phyloP scores from a whole-genome alignment of 352 stramenopile species.

The Elongisporangium prolatum region DNA sequence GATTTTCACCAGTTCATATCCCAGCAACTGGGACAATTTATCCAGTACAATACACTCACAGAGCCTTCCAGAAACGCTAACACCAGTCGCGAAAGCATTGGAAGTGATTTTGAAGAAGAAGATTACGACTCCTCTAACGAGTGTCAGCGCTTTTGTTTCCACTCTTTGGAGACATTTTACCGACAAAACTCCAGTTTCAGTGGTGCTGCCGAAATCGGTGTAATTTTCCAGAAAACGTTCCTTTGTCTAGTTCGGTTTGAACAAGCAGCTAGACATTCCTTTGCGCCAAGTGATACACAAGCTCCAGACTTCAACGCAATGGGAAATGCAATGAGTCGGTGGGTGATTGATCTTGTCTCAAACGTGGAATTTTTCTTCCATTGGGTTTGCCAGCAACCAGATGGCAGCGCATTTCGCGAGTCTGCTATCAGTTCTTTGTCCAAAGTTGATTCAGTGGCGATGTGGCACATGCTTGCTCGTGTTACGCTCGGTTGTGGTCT shows the following conservation, averaged over 20 bases:
- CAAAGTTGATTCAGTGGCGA: conserved; percentile 2
- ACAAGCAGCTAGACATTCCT: conserved; percentile 6
- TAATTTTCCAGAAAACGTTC: conserved; percentile 41
- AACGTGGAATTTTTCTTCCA: conserved; percentile 54
- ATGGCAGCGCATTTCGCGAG: neutral
- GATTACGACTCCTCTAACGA: conserved; percentile 15
- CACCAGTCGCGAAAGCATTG: conserved; percentile 9
- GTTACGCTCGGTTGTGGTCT: conserved; percentile 39
- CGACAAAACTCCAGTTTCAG: conserved; percentile 40
- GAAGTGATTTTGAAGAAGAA: conserved; percentile 22
- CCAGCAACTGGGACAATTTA: conserved; percentile 35
- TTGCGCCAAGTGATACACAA: neutral
- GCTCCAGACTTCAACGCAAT: neutral
- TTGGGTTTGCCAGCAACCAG: conserved; percentile 35
- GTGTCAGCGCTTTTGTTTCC: conserved; percentile 26
- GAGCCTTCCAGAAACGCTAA: conserved; percentile 5
- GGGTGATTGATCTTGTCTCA: conserved; percentile 38
- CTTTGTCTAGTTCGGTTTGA: conserved; percentile 45
- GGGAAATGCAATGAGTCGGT: conserved; percentile 15
- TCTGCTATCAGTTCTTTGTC: neutral
- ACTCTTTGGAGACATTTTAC: conserved; percentile 42
- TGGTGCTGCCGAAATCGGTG: conserved; percentile 30
- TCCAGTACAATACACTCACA: conserved; percentile 9
- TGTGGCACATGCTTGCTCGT: conserved; percentile 41
- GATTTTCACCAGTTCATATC: conserved; percentile 35